A percentile compares a stretch with the other conserved stretches of the same genome.
Conservation (phyloP, 345 rosid species). For the Arabidopsis arenosa region DNA sequence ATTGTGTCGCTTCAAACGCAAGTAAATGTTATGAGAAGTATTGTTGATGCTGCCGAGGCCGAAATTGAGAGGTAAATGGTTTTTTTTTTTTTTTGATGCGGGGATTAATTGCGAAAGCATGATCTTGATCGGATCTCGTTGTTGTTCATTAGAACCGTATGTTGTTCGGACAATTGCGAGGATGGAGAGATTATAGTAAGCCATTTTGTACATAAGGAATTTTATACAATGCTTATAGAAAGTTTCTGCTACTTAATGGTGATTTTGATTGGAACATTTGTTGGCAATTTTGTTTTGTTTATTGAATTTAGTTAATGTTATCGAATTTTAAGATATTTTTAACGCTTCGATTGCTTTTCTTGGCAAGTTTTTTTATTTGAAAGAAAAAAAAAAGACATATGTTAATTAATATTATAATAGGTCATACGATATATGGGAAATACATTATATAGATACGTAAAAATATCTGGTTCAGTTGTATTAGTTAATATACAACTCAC, state of each 20-base stretch:
- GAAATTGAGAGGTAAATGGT: constrained; percentile 31
- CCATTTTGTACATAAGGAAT: constrained; percentile 33
- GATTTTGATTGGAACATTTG: constrained; percentile 22
- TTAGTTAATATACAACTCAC: constrained; percentile 7
- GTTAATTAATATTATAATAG: background rate
- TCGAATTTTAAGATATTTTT: background rate
- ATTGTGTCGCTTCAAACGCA: constrained; percentile 75
- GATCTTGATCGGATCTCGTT: constrained; percentile 14
- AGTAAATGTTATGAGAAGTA: constrained; percentile 75
- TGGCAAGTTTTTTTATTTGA: background rate
- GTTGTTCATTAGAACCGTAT: constrained; percentile 34
- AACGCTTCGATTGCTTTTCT: constrained; percentile 15
- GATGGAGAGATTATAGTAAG: constrained; percentile 31
- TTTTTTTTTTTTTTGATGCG: too few relatives aligned
- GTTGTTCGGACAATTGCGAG: constrained; percentile 13
- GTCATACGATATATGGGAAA: background rate
- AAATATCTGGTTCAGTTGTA: constrained; percentile 8
- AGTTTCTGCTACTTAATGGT: constrained; percentile 17
- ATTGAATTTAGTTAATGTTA: background rate
- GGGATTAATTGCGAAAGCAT: constrained; percentile 28
- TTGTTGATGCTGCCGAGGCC: constrained; percentile 52
- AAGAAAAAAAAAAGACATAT: background rate
- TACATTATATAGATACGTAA: background rate
- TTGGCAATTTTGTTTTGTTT: constrained; percentile 7
- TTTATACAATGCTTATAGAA: constrained; percentile 30